Conservation (phyloP, 2,329 filamentous ascomycete species). For the Cladosporium sp. region DNA sequence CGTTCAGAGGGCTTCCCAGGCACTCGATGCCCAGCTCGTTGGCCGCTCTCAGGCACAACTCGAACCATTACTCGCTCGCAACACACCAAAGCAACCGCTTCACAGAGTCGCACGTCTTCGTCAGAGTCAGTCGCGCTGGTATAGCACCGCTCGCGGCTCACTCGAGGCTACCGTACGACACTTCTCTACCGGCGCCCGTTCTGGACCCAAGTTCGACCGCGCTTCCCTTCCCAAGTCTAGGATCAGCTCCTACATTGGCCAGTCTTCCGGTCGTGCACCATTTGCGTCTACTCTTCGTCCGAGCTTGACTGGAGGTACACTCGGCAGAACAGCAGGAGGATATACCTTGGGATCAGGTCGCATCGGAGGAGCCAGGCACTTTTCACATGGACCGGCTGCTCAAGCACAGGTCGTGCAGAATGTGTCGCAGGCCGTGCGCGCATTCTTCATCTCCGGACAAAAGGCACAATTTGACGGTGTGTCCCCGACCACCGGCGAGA, state of each 20-base stretch:
- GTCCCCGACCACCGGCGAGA: constrained; percentile 63
- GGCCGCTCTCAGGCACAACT: constrained; percentile 45
- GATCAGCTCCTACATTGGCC: constrained; percentile 52
- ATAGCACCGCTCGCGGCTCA: constrained; percentile 50
- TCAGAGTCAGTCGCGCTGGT: constrained; percentile 60
- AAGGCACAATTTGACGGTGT: constrained; percentile 82
- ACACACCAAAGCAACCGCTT: constrained; percentile 53
- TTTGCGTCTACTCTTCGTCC: constrained; percentile 87
- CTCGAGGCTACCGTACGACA: constrained; percentile 43
- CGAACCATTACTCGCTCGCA: constrained; percentile 56
- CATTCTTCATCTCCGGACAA: constrained; percentile 86
- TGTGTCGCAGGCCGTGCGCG: constrained; percentile 87
- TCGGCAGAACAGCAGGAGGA: constrained; percentile 83
- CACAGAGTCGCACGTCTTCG: constrained; percentile 59
- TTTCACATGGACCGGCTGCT: constrained; percentile 79
- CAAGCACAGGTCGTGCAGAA: constrained; percentile 91
- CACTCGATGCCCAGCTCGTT: constrained; percentile 27
- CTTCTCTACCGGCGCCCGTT: constrained; percentile 45
- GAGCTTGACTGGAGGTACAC: constrained; percentile 81
- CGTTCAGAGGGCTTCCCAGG: constrained; percentile 23
- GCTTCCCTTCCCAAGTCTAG: constrained; percentile 53
- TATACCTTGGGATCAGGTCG: constrained; percentile 66
- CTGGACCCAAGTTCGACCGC: constrained; percentile 44
- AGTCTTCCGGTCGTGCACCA: constrained; percentile 69
- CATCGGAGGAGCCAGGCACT: constrained; percentile 71